Evolutionary conservation across 306 rosid species (phyloP).

Genomic region (Fagus sylvatica): DNA sequence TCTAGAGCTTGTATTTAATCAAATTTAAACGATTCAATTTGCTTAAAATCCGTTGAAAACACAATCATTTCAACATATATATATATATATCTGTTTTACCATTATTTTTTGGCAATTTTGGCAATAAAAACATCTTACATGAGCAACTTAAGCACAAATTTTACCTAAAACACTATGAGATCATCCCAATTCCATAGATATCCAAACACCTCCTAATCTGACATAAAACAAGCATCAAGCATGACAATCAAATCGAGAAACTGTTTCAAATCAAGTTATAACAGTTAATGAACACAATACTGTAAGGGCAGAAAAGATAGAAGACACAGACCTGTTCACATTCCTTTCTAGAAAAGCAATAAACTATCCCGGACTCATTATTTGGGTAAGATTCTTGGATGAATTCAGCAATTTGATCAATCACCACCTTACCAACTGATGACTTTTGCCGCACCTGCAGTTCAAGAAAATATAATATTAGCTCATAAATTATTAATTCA

Average conservation of each 20-base stretch:
- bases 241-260: neutral
- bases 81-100: neutral
- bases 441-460: constrained; percentile 84
- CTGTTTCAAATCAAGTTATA: neutral
- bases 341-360: constrained; percentile 95
- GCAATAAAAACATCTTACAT: neutral
- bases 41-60: neutral
- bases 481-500: constrained; percentile 15
- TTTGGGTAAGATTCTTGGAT: constrained; percentile 73
- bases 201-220: neutral
- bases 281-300: neutral
- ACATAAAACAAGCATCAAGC: neutral
- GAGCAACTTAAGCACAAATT: neutral
- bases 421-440: constrained; percentile 73
- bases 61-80: neutral
- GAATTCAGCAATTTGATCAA: constrained; percentile 78
- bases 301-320: constrained; percentile 9
- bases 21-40: neutral
- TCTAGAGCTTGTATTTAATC: neutral
- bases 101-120: neutral
- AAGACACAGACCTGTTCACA: constrained; percentile 75
- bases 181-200: neutral
- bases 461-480: constrained; percentile 15
- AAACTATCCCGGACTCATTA: constrained; percentile 84
- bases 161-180: neutral